Evolutionary conservation across 106 monocot genomes (phyloP), one percentile per base, ranked within the genome.

Genomic region (Dactylorhiza incarnata): DNA sequence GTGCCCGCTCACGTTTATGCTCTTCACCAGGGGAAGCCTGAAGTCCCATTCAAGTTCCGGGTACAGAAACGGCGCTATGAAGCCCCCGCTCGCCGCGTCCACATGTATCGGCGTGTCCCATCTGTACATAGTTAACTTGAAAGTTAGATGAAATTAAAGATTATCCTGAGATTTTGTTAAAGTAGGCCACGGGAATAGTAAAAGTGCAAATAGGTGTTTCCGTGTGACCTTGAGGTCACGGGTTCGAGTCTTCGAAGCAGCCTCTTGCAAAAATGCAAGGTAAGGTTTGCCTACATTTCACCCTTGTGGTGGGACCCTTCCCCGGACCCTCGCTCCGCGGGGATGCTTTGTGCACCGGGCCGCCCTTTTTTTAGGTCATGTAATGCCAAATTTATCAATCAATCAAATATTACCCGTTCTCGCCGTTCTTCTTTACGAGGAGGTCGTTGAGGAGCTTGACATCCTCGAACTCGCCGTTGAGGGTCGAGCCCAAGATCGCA

Each of bases 11-110:
- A 96, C 95, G 37, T 96, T 96, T 68, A 96, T 93, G 75, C 92
- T 93, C 83, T 90, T 96, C 76, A 96, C 95, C 73, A 92, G 61
- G 5, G 95, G 89, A 58, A 96, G 73, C 20, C 92, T 74, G 79
- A 96, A 96, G 69, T 96, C 95, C 95, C 95, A 96, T 53, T 93
- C 95, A 14, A 96, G 74, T 72, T 96, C 88, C 3, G 95, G 95
- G 84, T 93, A 87, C 51, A 96, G 53, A 73, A 96, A 96, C 6
- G 95, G 95, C 13, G 95, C 95, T 4, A 93, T 89, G 74, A 96
- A 93, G 0, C 95, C 95, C 12, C 95, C 95, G 29, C 95, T 96
- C 3, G 95, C 95, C 0, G 95, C 95, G 51, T 96, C 95, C 4
- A 96, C 95, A 51, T 96, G 95, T 14, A 96, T 96, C 5, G 93